Evolutionary conservation across 2,329 filamentous ascomycete species (phyloP), one percentile per base, ranked within the genome.

Genomic region (Botrytis deweyae): DNA sequence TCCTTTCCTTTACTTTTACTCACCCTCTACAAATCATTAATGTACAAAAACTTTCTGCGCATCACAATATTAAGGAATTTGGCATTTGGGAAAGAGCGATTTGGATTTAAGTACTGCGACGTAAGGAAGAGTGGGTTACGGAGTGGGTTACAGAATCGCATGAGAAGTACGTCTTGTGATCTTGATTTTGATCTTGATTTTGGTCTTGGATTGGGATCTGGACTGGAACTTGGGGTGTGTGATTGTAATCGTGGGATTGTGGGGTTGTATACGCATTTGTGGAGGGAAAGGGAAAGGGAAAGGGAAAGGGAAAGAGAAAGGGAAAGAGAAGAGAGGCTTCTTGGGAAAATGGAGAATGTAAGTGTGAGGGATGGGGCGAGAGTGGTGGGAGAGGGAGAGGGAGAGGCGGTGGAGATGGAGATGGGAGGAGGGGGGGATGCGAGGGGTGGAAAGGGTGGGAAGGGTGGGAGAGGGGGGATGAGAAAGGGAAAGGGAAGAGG

Each of bases 231-330:
- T 49, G 46, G 46, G 22, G 9, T 25, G 46, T 22, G 46, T 49
- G 46, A 49, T 49, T 10, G 46, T 14, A 22, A 25, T 49, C 46
- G 46, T 10, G 49, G 5, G n/a, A 6, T 14, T 55, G 4, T 14
- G 5, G 6, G 14, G 14, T 55, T 52, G 42, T 14, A 7, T 29
- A 55, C 36, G 36, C 12, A 40, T 44, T 14, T 1, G 10, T 25
- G 10, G 22, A n/a, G 25, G 5, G 22, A 0, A 22, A 12, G 44
- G 8, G 3, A 20, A 4, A n/a, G 25, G 5, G 46, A 0, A 4
- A n/a, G 25, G 5, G 46, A 0, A 22, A 12, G 44, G 1, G 3
- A 20, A 4, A 44, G 5, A 16, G 5, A 7, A 18, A 14, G 42
- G 2, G 44, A 46, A 9, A 20, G 42, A 18, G 16, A 10, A n/a